These are phyloP conservation scores for Hypocrella siamensis DNA, from an alignment of 2,329 filamentous ascomycete species.

Conservation along the genomic window DNA sequence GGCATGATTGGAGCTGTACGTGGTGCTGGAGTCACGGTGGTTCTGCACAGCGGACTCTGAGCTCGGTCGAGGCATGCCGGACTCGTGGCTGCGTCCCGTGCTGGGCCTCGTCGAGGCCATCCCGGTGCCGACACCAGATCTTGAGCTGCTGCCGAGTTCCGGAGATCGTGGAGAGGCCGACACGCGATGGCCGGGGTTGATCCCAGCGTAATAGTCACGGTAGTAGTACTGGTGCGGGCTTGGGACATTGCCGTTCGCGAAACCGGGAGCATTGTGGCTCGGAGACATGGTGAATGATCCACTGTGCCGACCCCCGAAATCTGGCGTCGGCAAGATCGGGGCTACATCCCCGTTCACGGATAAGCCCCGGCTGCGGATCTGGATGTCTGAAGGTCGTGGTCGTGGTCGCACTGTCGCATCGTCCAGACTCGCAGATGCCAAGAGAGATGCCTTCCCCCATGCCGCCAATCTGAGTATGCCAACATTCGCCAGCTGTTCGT, in stretches of 20 bases:
- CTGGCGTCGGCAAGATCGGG: conserved; percentile 47
- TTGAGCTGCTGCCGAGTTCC: conserved; percentile 33
- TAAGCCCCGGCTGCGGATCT: conserved; percentile 38
- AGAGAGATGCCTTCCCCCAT: conserved; percentile 41
- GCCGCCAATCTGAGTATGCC: conserved; percentile 64
- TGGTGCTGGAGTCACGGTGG: conserved; percentile 39
- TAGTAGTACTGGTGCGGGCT: conserved; percentile 41
- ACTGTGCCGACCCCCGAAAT: conserved; percentile 50
- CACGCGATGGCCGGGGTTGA: conserved; percentile 28
- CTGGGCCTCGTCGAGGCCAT: conserved; percentile 32
- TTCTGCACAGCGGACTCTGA: conserved; percentile 30
- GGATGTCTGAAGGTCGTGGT: conserved; percentile 31
- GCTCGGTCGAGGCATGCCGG: conserved; percentile 34
- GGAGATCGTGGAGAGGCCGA: conserved; percentile 41
- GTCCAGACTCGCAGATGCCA: conserved; percentile 39
- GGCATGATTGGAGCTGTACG: conserved; percentile 32
- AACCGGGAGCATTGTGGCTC: conserved; percentile 17
- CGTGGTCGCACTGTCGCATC: conserved; percentile 32
- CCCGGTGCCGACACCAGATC: conserved; percentile 26
- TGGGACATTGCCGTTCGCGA: conserved; percentile 13
- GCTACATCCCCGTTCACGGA: conserved; percentile 48
- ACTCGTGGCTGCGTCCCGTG: conserved; percentile 45
- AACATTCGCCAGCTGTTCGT: conserved; percentile 55
- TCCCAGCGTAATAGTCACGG: conserved; percentile 33
- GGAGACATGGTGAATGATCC: conserved; percentile 50